Evolutionary conservation across 108 stramenopile species (phyloP).

Genomic region (Pseudonitzschia multiseries): DNA sequence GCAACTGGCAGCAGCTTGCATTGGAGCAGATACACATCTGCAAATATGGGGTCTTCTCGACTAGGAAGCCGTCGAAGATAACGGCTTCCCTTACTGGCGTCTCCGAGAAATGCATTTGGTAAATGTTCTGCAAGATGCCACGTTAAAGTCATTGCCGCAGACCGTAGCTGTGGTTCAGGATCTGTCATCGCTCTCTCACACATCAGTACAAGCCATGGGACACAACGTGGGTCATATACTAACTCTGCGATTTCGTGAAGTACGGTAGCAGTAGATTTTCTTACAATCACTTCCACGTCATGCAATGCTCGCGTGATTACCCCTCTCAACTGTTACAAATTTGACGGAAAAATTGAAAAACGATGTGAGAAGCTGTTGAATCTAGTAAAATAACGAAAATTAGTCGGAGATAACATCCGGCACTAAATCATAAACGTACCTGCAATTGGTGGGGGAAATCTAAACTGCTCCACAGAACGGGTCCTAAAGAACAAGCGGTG

Average conservation of each 20-base stretch:
- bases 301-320: constrained; percentile 89
- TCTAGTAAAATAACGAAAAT: neutral
- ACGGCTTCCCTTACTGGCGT: constrained; percentile 84
- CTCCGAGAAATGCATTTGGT: constrained; percentile 88
- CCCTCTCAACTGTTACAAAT: constrained; percentile 65
- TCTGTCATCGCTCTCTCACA: constrained; percentile 92
- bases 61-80: constrained; percentile 77
- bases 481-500: constrained; percentile 84
- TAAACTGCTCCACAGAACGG: constrained; percentile 84
- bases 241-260: constrained; percentile 88
- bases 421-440: constrained; percentile 18
- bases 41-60: constrained; percentile 80
- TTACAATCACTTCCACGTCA: constrained; percentile 84
- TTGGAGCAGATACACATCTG: constrained; percentile 86
- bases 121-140: constrained; percentile 90
- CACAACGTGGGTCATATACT: constrained; percentile 75
- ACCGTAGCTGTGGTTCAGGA: constrained; percentile 84
- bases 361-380: no score
- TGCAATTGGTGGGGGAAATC: constrained; percentile 89
- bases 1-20: constrained; percentile 90
- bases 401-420: neutral
- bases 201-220: constrained; percentile 91
- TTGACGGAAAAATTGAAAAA: neutral
- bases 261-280: constrained; percentile 84
- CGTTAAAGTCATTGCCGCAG: constrained; percentile 87